Conservation (phyloP, 1,139 yeast genomes). For the Maudiozyma humilis region DNA sequence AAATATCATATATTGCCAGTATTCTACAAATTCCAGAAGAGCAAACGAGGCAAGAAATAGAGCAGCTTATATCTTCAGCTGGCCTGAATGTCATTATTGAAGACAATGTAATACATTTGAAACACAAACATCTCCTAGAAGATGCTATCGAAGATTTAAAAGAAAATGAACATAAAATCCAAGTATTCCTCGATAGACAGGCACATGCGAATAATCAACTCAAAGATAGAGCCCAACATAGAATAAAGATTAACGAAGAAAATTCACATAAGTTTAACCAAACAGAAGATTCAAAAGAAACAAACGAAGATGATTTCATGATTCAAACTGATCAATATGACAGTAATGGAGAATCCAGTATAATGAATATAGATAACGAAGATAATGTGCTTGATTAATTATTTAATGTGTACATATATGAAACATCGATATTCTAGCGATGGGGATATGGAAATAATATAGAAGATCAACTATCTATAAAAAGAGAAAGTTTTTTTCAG, state of each 20-base stretch:
- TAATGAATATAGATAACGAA: neutral
- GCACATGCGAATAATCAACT: constrained; percentile 1
- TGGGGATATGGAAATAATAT: no score
- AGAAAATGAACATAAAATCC: constrained; percentile 10
- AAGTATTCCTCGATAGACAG: constrained; percentile 6
- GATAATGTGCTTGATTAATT: neutral
- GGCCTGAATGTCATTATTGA: constrained; percentile 19
- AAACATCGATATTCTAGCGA: neutral
- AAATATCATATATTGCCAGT: constrained; percentile 22
- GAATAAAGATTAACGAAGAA: constrained; percentile 1
- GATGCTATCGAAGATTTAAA: constrained; percentile 10
- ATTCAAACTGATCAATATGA: neutral
- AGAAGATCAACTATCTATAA: no score
- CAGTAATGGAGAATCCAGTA: neutral
- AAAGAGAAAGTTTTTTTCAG: no score
- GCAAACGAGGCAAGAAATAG: constrained; percentile 16
- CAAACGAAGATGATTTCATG: neutral
- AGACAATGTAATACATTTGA: constrained; percentile 17
- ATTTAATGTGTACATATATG: neutral
- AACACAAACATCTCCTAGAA: constrained; percentile 9
- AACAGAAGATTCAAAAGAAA: neutral
- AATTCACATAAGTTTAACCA: neutral
- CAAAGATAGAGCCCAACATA: constrained; percentile 4
- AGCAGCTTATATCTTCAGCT: constrained; percentile 14
- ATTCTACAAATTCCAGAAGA: constrained; percentile 17